Evolutionary conservation across 805 yeast genomes (phyloP), one percentile per base, ranked within the genome.

Genomic region (Hanseniaspora pseudoguilliermondii): DNA sequence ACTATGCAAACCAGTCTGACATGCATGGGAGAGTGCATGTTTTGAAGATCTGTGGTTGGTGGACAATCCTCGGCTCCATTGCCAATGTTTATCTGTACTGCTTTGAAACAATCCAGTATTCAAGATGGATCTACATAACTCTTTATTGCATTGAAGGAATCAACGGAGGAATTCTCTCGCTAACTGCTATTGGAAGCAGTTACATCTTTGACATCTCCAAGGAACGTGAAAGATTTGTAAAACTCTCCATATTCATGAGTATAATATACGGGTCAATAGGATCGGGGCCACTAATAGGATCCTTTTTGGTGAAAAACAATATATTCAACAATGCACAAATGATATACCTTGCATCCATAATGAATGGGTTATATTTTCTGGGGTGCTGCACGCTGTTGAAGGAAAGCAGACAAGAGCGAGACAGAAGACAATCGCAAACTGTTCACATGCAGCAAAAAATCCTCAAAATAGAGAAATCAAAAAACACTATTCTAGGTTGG

Each of bases 351-450:
- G 55, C 58, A 16, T 18, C 57, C 32, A 1, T 40, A 59, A 54
- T 59, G 55, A n/a, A 13, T 55, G 36, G 32, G 36, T 13, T 58
- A 57, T 39, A 41, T 57, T 43, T 7, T 53, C 3, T 38, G 54
- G 67, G 65, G 35, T 42, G 64, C 2, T 66, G 71, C 11, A 44
- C 65, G 4, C 27, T 58, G 0, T 47, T 70, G 18, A 81, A 81
- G 2, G 95, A 85, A 65, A 81, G 89, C 4, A 73, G 91, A 60
- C 78, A 85, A 16, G 63, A 65, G 40, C 70, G 72, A 49, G 77
- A 84, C 3, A 72, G 81, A 61, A 64, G 66, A 44, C 76, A 76
- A 63, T 77, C 87, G 0, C 75, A 56, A 34, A 32, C 47, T 18
- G 15, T 35, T 5, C 46, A 43, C 43, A 21, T 20, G 11, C 16